phyloP scores from a whole-genome alignment of 306 rosid species.

The Rubus parviflorus region DNA sequence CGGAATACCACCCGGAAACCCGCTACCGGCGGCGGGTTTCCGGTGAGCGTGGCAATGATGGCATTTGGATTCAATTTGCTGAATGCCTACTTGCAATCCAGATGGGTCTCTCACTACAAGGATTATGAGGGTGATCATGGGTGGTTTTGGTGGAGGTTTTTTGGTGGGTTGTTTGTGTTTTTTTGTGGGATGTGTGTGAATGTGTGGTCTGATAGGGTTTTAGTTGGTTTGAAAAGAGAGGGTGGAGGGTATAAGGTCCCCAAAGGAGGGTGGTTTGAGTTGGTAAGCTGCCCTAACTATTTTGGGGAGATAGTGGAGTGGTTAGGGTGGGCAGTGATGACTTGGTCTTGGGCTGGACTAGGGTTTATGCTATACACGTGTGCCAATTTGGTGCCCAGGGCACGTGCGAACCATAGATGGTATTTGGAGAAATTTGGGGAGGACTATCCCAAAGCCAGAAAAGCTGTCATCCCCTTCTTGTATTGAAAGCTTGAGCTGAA shows the following conservation, averaged over 20 bases:
- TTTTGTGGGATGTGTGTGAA: slow-evolving; percentile 58
- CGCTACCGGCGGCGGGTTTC: slow-evolving; percentile 35
- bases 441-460: slow-evolving; percentile 69
- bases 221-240: slow-evolving; percentile 51
- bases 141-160: slow-evolving; percentile 53
- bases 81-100: slow-evolving; percentile 64
- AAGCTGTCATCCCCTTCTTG: slow-evolving; percentile 74
- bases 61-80: slow-evolving; percentile 58
- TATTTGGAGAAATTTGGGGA: slow-evolving; percentile 80
- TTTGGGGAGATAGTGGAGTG: slow-evolving; percentile 81
- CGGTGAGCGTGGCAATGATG: slow-evolving; percentile 47
- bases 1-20: slow-evolving; percentile 2
- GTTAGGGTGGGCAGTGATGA: slow-evolving; percentile 83
- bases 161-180: slow-evolving; percentile 44
- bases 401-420: slow-evolving; percentile 65
- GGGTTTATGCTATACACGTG: slow-evolving; percentile 69
- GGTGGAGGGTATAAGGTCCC: slow-evolving; percentile 77
- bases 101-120: slow-evolving; percentile 63
- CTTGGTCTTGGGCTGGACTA: slow-evolving; percentile 68
- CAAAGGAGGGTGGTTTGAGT: slow-evolving; percentile 63
- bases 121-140: slow-evolving; percentile 28
- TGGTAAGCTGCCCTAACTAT: slow-evolving; percentile 80
- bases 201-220: slow-evolving; percentile 57
- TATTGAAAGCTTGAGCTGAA: slow-evolving; percentile 34
- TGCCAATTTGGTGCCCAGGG: slow-evolving; percentile 81